Conservation (phyloP, 495 filamentous ascomycete species). For the Oleoguttula mirabilis region DNA sequence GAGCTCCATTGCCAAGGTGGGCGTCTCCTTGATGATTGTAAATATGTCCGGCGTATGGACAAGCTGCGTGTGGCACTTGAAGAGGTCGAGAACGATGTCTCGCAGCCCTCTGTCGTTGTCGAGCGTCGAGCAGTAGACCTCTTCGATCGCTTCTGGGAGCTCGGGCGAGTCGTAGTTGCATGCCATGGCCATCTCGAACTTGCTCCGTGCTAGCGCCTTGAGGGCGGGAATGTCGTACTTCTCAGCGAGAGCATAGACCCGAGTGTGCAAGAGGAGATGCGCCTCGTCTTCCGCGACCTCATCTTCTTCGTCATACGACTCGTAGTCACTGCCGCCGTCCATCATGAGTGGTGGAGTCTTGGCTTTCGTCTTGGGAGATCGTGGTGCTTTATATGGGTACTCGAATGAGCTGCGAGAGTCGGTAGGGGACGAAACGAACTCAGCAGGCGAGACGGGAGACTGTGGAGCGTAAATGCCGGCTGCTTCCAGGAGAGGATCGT, state of each 20-base stretch:
- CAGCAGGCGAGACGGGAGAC: neutral
- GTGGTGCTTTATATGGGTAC: slow-evolving; percentile 2
- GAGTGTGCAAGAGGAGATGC: slow-evolving; percentile 27
- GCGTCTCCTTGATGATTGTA: slow-evolving; percentile 23
- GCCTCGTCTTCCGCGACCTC: slow-evolving; percentile 20
- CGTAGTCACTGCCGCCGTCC: slow-evolving; percentile 15
- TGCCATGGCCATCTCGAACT: slow-evolving; percentile 28
- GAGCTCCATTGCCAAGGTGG: slow-evolving; percentile 29
- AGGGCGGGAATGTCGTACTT: slow-evolving; percentile 36
- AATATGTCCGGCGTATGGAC: slow-evolving; percentile 27
- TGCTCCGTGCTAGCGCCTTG: slow-evolving; percentile 30
- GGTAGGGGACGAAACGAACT: neutral
- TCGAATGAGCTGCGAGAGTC: neutral
- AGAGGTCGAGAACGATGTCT: slow-evolving; percentile 29
- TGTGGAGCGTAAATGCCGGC: slow-evolving; percentile 17
- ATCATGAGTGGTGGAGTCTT: slow-evolving; percentile 10
- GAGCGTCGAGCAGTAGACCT: slow-evolving; percentile 33
- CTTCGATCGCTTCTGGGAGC: slow-evolving; percentile 31
- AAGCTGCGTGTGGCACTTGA: slow-evolving; percentile 27
- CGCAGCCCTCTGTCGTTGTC: slow-evolving; percentile 32
- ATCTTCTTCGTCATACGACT: slow-evolving; percentile 16
- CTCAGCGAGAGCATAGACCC: slow-evolving; percentile 33
- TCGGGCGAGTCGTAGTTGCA: slow-evolving; percentile 25
- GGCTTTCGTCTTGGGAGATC: slow-evolving; percentile 1
- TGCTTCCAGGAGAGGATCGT: slow-evolving; percentile 30